phyloP scores from a whole-genome alignment of 305 asterid genomes.

The Fraxinus angustifolia region DNA sequence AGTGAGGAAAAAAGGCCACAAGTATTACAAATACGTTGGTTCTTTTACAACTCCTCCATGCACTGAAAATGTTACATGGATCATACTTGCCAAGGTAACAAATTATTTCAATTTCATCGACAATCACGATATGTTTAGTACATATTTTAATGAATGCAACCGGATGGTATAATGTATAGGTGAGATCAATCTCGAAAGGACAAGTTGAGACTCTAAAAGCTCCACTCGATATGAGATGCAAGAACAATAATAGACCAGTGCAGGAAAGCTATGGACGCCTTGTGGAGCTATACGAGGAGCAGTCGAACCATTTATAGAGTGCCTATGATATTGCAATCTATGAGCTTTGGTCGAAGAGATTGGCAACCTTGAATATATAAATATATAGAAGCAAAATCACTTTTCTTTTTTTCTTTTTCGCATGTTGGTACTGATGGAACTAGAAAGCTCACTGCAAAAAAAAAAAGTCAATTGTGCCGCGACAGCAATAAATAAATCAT shows the following conservation, averaged over 20 bases:
- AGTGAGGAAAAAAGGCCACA: conserved; percentile 40
- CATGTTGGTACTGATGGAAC: not conserved
- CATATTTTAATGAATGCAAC: not conserved
- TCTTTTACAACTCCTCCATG: conserved; percentile 77
- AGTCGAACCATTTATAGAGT: not conserved
- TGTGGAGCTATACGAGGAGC: conserved; percentile 46
- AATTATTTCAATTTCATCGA: not conserved
- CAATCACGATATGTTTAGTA: not conserved
- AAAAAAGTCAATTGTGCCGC: not conserved
- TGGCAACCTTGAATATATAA: not conserved
- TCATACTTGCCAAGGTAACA: conserved; percentile 48
- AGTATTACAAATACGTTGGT: conserved; percentile 53
- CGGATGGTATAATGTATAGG: conserved; percentile 24
- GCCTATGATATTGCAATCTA: not conserved
- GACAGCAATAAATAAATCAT: not conserved
- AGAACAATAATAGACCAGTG: conserved; percentile 62
- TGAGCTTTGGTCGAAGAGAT: not conserved
- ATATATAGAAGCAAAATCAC: not conserved
- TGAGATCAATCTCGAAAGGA: conserved; percentile 46
- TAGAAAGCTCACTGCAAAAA: not conserved
- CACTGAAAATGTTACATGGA: conserved; percentile 46
- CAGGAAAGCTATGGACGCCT: conserved; percentile 63
- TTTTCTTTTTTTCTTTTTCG: not conserved
- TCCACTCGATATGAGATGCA: conserved; percentile 52
- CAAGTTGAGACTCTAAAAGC: conserved; percentile 57